Evolutionary conservation across 163 green algal species (phyloP).

Genomic region (Scenedesmus sp.): DNA sequence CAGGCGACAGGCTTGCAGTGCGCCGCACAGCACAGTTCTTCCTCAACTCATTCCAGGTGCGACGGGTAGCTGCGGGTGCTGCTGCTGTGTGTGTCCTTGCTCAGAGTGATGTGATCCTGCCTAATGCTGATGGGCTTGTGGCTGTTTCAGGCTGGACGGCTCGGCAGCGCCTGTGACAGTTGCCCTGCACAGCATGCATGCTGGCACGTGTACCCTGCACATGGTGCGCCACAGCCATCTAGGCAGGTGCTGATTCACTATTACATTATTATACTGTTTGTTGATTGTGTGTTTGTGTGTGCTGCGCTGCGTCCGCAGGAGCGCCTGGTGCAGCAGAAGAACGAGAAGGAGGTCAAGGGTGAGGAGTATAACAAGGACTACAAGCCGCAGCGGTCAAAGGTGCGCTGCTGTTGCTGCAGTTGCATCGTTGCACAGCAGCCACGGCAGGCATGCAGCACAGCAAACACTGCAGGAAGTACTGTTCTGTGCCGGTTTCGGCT

Average conservation of each 20-base stretch:
- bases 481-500: no score
- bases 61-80: background rate
- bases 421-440: background rate
- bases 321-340: slow-evolving; percentile 82
- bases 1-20: slow-evolving; percentile 91
- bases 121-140: no score
- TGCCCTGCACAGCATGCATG: background rate
- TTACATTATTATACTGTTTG: no score
- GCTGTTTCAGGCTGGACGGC: background rate
- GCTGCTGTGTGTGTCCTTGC: background rate
- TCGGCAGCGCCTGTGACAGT: background rate
- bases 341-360: slow-evolving; percentile 72
- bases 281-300: no score
- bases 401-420: background rate
- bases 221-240: background rate
- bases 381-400: slow-evolving; percentile 85
- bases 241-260: no score
- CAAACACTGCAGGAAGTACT: background rate
- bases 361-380: slow-evolving; percentile 78
- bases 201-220: background rate
- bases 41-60: slow-evolving; percentile 88
- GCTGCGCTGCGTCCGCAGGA: slow-evolving; percentile 53
- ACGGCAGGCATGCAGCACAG: background rate
- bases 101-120: no score
- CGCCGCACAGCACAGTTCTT: slow-evolving; percentile 97